Conservation (phyloP, 306 rosid species). For the Castanopsis chinensis region DNA sequence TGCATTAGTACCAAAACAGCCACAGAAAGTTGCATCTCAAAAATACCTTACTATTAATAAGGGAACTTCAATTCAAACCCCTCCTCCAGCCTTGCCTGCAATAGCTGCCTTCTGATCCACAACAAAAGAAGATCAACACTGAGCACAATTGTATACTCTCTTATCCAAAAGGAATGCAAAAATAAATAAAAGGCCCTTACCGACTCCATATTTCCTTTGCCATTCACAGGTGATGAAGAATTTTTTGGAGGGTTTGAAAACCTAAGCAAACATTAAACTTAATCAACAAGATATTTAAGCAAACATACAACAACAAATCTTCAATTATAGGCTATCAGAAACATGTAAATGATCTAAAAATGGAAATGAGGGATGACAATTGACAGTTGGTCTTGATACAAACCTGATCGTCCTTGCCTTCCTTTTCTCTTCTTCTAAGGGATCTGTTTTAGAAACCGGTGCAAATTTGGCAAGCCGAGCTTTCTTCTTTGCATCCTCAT, state of each 20-base stretch:
- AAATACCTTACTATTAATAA: constrained; percentile 45
- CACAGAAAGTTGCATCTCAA: constrained; percentile 20
- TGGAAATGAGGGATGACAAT: not conserved
- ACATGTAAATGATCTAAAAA: not conserved
- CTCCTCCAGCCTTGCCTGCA: constrained; percentile 68
- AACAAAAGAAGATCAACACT: constrained; percentile 30
- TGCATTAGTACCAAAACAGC: no score
- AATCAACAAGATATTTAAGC: not conserved
- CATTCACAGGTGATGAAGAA: constrained; percentile 47
- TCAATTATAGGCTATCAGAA: not conserved
- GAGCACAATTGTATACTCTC: not conserved
- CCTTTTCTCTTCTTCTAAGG: constrained; percentile 75
- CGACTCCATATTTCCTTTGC: constrained; percentile 51
- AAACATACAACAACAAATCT: not conserved
- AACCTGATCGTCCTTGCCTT: constrained; percentile 82
- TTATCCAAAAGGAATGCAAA: no score
- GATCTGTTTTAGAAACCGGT: constrained; percentile 52
- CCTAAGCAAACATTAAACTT: constrained; percentile 33
- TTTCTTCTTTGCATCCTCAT: constrained; percentile 70
- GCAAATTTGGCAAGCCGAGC: constrained; percentile 81
- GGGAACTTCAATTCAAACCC: constrained; percentile 41
- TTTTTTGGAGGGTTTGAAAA: constrained; percentile 51
- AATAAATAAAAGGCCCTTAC: constrained; percentile 38
- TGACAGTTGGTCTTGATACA: not conserved
- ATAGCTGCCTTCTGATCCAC: constrained; percentile 49